Base-by-base conservation (phyloP, 257 asterid species). In the Solanum piurae region DNA sequence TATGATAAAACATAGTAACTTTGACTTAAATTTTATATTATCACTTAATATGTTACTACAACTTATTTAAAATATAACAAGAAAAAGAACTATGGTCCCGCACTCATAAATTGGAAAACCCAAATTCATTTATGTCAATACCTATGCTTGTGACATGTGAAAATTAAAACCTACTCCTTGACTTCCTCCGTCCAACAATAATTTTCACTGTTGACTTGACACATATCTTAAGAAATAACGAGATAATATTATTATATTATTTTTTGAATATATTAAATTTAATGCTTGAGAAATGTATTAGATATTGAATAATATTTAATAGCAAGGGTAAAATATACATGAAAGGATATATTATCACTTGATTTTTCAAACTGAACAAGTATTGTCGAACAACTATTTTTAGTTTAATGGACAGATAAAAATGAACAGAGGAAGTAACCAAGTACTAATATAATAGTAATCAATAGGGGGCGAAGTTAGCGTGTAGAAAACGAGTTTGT, bases 251-350 rank as follows among this genome's bases (percentile, higher is more conserved):
- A 14, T 0, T 49, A 49, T 49, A 49, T 14, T 49, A 49, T 49
- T 16, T 16, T 49, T 49, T 2, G 0, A 14, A 13, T 13, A 49
- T 49, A 49, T 49, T 49, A 49, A 14, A 49, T 46, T 13, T 46
- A 5, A 46, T 13, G 20, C 0, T 49, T 5, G 1, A 0, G 0
- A 49, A 49, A 49, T 2, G 3, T 5, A 14, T 49, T 49, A 5
- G 8, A 49, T 49, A 49, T 14, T 49, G 1, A 49, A 49, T 49
- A 49, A 5, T 5, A 14, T 49, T 14, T 14, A 49, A 49, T 5
- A 49, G 3, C 8, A 49, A 49, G 7, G 0, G 0, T 14, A 49
- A 49, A 49, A 49, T 49, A 49, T 1, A 49, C 21, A 14, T 49
- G 3, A 14, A 5, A 49, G 0, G 7, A 16, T 49, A 14, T 49